Evolutionary conservation across 257 asterid species (phyloP).

Genomic region (Ajuga chamaepitys): DNA sequence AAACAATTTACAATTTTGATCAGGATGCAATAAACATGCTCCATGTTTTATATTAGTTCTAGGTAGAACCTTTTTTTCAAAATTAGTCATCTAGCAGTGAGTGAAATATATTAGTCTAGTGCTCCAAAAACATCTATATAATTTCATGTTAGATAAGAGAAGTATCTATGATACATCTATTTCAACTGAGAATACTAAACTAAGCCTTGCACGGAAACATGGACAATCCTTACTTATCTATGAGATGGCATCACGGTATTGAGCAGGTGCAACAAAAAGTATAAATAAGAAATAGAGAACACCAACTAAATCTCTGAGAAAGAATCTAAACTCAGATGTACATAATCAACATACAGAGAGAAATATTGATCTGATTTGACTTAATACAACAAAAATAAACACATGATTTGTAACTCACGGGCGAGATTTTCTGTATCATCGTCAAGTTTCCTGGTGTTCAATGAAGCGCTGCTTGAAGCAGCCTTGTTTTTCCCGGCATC

Average conservation of each 20-base stretch:
- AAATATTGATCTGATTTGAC: not conserved
- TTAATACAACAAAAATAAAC: not conserved
- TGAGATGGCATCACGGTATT: too few species aligned
- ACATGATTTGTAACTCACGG: constrained; percentile 53
- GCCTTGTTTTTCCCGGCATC: constrained; percentile 80
- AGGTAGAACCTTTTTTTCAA: not conserved
- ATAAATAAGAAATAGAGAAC: not conserved
- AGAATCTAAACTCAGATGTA: not conserved
- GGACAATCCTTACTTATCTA: not conserved
- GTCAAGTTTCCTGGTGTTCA: constrained; percentile 91
- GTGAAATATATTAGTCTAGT: not conserved
- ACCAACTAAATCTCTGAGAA: not conserved
- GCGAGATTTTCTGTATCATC: constrained; percentile 87
- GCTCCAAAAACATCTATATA: not conserved
- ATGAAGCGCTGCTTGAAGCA: constrained; percentile 75
- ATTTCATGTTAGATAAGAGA: not conserved
- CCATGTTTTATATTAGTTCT: not conserved
- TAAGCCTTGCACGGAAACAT: not conserved
- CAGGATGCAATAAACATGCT: not conserved
- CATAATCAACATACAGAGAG: not conserved
- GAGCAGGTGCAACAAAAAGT: not conserved
- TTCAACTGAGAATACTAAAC: not conserved
- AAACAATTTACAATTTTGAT: not conserved
- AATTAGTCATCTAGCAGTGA: not conserved
- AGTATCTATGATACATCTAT: not conserved